Base-by-base conservation (phyloP, 345 rosid genomes). In the Populus simonii region DNA sequence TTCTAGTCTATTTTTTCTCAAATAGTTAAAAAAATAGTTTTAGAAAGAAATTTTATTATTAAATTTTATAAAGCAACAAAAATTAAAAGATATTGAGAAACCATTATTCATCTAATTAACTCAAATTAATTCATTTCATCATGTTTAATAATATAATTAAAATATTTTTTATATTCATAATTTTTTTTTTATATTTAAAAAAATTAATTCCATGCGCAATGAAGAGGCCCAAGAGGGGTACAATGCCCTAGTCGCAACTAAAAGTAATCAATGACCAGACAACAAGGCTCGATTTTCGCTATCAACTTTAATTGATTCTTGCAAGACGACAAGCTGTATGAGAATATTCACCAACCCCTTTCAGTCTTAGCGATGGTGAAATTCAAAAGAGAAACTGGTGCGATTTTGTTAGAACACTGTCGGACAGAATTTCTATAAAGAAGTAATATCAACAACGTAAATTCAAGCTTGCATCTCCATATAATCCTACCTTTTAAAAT, bases 131-230 rank as follows among this genome's bases (percentile, higher is more conserved):
- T 31, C 2, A 3, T 2, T 31, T 31, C 33, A 31, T 31, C 33
- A 0, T 2, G 33, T 31, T 31, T 3, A 31, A 31, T 31, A 31
- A 31, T 3, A 31, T 31, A 31, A 3, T 31, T 0, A 31, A 31
- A 31, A 31, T 2, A 31, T 1, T 31, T 0, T 33, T 1, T 0
- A 4, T 4, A 0, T 4, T 33, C 6, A 0, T 4, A 33, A 33
- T 33, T 4, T 4, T 33, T 33, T 33, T 33, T 33, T 33, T 0
- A 33, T 5, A 33, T 33, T 33, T 33, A 0, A 33, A 33, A 33
- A 33, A 33, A 33, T 4, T 33, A 33, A 33, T 33, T 33, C 6
- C 36, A 33, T 33, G 6, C 36, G 36, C 6, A 0, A 5, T 33
- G 36, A 33, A 33, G 36, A 33, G 35, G 35, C n/a, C n/a, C n/a